A percentile compares a stretch with the other conserved stretches of the same genome.
Conservation (phyloP, 176 grass and related monocot species). For the Pontederia crassipes region DNA sequence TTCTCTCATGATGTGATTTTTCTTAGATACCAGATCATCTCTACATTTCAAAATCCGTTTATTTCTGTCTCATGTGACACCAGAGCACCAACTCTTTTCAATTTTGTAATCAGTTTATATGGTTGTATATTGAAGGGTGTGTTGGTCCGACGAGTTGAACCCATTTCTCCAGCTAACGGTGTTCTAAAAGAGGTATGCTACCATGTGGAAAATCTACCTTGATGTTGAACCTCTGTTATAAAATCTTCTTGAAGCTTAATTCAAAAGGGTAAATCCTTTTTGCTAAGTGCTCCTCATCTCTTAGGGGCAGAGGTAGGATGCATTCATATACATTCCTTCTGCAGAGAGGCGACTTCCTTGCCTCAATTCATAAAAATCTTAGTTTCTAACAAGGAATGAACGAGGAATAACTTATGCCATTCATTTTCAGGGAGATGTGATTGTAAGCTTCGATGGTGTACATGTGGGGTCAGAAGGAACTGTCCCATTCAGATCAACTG, state of each 20-base stretch:
- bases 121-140: constrained; percentile 55
- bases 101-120: constrained; percentile 23
- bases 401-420: background rate
- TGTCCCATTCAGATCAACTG: constrained; percentile 83
- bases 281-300: too few relatives aligned
- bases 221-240: background rate
- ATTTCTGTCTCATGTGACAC: too few relatives aligned
- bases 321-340: too few relatives aligned
- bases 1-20: too few relatives aligned
- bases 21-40: too few relatives aligned
- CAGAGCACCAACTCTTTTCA: constrained; percentile 2
- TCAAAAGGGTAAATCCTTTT: too few relatives aligned
- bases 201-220: constrained; percentile 2
- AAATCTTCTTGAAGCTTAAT: too few relatives aligned
- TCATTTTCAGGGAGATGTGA: constrained; percentile 83
- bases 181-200: constrained; percentile 61
- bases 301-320: too few relatives aligned
- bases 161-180: constrained; percentile 69
- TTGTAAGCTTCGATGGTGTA: constrained; percentile 87
- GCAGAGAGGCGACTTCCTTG: too few relatives aligned
- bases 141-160: constrained; percentile 83
- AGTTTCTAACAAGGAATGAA: too few relatives aligned
- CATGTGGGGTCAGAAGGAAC: constrained; percentile 88
- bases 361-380: too few relatives aligned
- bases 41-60: too few relatives aligned